Evolutionary conservation across 2,329 filamentous ascomycete genomes (phyloP).

Genomic region (Ophiostoma montium): DNA sequence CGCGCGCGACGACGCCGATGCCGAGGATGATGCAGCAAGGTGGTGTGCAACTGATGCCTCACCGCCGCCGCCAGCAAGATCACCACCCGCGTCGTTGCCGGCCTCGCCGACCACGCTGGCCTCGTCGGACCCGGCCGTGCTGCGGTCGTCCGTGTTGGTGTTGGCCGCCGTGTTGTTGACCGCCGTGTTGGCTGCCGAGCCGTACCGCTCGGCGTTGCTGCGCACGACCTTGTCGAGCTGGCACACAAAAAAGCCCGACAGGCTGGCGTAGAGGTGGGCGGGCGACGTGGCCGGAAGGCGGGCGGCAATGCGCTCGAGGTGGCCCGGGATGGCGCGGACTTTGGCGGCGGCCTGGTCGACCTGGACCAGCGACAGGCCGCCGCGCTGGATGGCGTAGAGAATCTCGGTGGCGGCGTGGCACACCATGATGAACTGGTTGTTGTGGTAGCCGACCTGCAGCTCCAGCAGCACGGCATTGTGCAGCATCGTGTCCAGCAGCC

Average conservation of each 20-base stretch:
- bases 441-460: conserved; percentile 15
- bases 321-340: conserved; percentile 11
- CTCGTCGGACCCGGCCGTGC: background rate
- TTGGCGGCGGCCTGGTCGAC: conserved; percentile 10
- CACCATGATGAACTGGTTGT: conserved; percentile 18
- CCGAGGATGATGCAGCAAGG: background rate
- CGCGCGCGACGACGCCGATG: background rate
- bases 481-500: conserved; percentile 12
- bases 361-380: conserved; percentile 7
- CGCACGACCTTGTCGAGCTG: conserved; percentile 13
- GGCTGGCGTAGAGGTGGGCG: conserved; percentile 12
- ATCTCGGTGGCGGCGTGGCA: conserved; percentile 17
- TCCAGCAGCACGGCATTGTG: conserved; percentile 11
- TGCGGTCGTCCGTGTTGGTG: background rate
- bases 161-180: background rate
- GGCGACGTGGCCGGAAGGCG: conserved; percentile 11
- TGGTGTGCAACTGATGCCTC: background rate
- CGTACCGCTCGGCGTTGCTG: conserved; percentile 8
- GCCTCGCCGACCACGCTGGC: background rate
- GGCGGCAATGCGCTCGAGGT: conserved; percentile 12
- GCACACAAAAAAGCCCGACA: conserved; percentile 11
- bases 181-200: background rate
- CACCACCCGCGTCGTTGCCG: background rate
- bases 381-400: conserved; percentile 11
- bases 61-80: background rate